Conservation (phyloP, 345 rosid genomes). For the Rhodamnia argentea region DNA sequence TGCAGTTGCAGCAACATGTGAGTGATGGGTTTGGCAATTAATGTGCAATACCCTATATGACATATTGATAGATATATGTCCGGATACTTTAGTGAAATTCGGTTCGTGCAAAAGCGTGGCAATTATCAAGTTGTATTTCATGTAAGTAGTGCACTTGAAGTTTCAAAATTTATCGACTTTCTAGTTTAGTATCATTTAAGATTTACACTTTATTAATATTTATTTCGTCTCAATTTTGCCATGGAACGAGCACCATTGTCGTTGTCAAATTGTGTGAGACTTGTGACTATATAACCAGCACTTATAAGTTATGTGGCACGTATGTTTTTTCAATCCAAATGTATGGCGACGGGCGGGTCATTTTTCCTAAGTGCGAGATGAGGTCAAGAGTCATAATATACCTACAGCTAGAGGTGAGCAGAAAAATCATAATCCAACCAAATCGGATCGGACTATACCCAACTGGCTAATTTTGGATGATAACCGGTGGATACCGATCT, state of each 20-base stretch:
- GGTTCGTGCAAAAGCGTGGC: no score
- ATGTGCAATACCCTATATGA: background rate
- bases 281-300: background rate
- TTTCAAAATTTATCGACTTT: no score
- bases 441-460: fast-evolving
- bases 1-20: background rate
- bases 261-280: background rate
- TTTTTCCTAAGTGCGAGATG: background rate
- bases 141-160: no score
- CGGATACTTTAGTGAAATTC: background rate
- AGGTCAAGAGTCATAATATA: background rate
- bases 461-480: no score
- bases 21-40: background rate
- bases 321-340: background rate
- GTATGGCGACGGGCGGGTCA: background rate
- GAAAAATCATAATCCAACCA: no score
- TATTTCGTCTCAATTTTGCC: background rate
- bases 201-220: background rate
- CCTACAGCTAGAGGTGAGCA: no score
- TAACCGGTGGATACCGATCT: no score
- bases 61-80: background rate
- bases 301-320: background rate
- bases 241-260: background rate
- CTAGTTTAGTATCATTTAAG: background rate
- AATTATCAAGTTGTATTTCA: no score